Conservation (phyloP, 176 grass and related monocot species). For the Musa schizocarpa region DNA sequence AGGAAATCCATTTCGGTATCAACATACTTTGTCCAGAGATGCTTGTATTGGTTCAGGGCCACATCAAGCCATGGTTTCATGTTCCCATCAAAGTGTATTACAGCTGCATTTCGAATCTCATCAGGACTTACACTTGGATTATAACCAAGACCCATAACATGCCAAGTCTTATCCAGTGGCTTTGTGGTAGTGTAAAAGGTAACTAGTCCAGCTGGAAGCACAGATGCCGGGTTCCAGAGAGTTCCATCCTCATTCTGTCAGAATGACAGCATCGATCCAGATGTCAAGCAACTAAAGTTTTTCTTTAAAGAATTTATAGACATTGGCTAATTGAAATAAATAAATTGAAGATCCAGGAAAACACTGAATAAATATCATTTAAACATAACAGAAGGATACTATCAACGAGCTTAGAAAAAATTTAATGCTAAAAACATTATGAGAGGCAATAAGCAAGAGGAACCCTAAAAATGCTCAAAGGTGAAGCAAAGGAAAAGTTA, state of each 20-base stretch:
- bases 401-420: no score
- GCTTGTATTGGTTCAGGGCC: constrained; percentile 89
- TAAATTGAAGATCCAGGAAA: no score
- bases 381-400: no score
- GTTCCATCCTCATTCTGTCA: constrained; percentile 75
- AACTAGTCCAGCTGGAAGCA: constrained; percentile 69
- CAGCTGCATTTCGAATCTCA: constrained; percentile 63
- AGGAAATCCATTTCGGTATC: constrained; percentile 96
- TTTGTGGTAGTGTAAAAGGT: constrained; percentile 83
- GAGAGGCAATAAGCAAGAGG: no score
- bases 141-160: constrained; percentile 90
- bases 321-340: no score
- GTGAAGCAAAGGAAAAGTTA: background rate
- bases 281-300: no score
- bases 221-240: constrained; percentile 51
- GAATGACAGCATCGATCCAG: background rate
- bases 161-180: constrained; percentile 86
- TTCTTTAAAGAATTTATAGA: no score
- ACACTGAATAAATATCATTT: no score
- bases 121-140: constrained; percentile 78
- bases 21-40: constrained; percentile 87
- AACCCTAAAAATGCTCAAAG: background rate
- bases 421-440: no score
- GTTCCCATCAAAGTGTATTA: constrained; percentile 92
- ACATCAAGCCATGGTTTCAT: constrained; percentile 99